These are phyloP conservation scores for Haemoproteus tartakovskyi DNA, from an alignment of 169 alveolate species.

Conservation along the genomic window DNA sequence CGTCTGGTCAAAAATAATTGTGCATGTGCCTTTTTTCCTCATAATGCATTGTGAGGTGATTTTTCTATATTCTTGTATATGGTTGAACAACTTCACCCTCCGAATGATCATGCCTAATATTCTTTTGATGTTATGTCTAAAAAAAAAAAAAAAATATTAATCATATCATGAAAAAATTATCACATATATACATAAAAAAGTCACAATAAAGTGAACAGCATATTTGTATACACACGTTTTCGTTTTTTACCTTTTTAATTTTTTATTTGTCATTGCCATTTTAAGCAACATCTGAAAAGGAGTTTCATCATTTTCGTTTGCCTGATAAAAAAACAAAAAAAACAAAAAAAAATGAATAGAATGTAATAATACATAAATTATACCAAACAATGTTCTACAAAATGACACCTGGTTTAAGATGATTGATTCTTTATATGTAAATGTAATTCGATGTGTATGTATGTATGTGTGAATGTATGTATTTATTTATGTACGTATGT, in stretches of 20 bases:
- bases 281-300: slow-evolving; percentile 7
- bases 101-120: slow-evolving; percentile 51
- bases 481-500: not conserved
- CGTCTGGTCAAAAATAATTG: slow-evolving; percentile 5
- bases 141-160: not conserved
- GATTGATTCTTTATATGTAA: too few species aligned
- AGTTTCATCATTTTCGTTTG: slow-evolving; percentile 48
- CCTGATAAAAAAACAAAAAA: slow-evolving; percentile 7
- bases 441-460: not conserved
- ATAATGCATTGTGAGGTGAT: slow-evolving; percentile 14
- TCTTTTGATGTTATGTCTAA: slow-evolving; percentile 44
- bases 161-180: not conserved
- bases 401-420: too few species aligned
- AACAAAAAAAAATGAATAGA: too few species aligned
- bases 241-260: slow-evolving; percentile 18
- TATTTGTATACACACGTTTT: too few species aligned
- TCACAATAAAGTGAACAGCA: too few species aligned
- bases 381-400: too few species aligned
- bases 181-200: not conserved
- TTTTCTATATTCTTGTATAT: slow-evolving; percentile 11
- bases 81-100: slow-evolving; percentile 28
- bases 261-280: slow-evolving; percentile 12
- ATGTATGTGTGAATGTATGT: not conserved
- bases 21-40: slow-evolving; percentile 4
- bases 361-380: too few species aligned